A percentile compares a stretch with the other conserved stretches of the same genome.
Conservation (phyloP, 371 early-diverging fungal genomes). For the Choanephora cucurbitarum region DNA sequence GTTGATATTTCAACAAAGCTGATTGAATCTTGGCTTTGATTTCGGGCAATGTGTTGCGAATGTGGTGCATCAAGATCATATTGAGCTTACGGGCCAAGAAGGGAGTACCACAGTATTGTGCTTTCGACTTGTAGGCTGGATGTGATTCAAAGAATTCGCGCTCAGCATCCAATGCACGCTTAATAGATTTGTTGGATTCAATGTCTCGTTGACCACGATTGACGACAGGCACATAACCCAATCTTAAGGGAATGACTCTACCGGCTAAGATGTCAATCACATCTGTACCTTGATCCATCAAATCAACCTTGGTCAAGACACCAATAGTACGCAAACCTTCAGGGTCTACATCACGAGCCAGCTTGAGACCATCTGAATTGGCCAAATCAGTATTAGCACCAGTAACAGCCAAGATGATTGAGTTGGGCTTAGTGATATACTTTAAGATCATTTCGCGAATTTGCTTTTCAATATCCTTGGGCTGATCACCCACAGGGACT, state of each 20-base stretch:
- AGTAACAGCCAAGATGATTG: conserved; percentile 97
- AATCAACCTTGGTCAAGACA: conserved; percentile 98
- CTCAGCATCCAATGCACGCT: conserved; percentile 87
- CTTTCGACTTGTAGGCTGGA: conserved; percentile 90
- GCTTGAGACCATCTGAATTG: conserved; percentile 97
- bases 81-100: conserved; percentile 95
- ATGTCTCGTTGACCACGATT: conserved; percentile 98
- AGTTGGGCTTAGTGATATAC: conserved; percentile 92
- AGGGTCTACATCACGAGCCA: conserved; percentile 97
- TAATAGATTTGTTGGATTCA: conserved; percentile 87
- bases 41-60: conserved; percentile 93
- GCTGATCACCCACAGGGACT: conserved; percentile 98
- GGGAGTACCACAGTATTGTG: conserved; percentile 98
- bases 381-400: conserved; percentile 98
- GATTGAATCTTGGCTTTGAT: conserved; percentile 94
- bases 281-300: conserved; percentile 99
- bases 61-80: conserved; percentile 97
- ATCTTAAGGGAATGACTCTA: conserved; percentile 89
- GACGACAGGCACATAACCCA: conserved; percentile 95
- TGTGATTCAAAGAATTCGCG: conserved; percentile 93
- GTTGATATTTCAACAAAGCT: conserved; percentile 81
- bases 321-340: conserved; percentile 98
- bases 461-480: conserved; percentile 97
- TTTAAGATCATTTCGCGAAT: conserved; percentile 96
- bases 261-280: conserved; percentile 99